phyloP scores from a whole-genome alignment of 2,329 filamentous ascomycete species.

The Phialemoniopsis sp. region DNA sequence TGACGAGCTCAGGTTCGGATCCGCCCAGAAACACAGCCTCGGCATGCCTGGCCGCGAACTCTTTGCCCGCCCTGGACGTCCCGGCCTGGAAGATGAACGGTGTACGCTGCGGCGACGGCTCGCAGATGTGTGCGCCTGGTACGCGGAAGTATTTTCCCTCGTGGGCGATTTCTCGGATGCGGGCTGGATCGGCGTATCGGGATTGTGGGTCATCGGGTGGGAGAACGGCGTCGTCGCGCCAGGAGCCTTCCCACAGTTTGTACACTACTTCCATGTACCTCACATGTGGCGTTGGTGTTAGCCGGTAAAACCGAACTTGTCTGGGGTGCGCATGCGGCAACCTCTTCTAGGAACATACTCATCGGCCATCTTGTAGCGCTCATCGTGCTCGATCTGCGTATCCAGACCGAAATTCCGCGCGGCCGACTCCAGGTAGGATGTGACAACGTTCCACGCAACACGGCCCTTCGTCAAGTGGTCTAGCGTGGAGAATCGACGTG shows the following conservation, averaged over 20 bases:
- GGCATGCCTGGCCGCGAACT: slow-evolving; percentile 65
- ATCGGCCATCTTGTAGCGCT: slow-evolving; percentile 57
- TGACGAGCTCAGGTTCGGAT: slow-evolving; percentile 57
- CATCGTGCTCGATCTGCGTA: slow-evolving; percentile 58
- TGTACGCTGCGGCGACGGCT: slow-evolving; percentile 64
- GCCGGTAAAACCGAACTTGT: no score
- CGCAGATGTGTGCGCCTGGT: slow-evolving; percentile 58
- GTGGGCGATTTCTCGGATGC: slow-evolving; percentile 58
- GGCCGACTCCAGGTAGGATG: no score
- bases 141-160: slow-evolving; percentile 50
- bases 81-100: slow-evolving; percentile 69
- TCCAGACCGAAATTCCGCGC: no score
- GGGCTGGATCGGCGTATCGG: slow-evolving; percentile 52
- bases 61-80: slow-evolving; percentile 60
- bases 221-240: slow-evolving; percentile 52
- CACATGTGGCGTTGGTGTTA: no score
- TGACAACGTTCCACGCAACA: no score
- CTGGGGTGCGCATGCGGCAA: no score
- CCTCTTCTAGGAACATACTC: no score
- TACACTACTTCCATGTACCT: slow-evolving; percentile 59
- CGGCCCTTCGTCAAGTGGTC: slow-evolving; percentile 63
- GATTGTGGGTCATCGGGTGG: slow-evolving; percentile 49
- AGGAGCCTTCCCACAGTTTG: slow-evolving; percentile 43
- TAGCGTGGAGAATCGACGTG: slow-evolving; percentile 59
- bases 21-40: slow-evolving; percentile 68